Evolutionary conservation across 1,284 basidiomycete species (phyloP), one percentile per base, ranked within the genome.

Genomic region (Cryptococcus sp.): DNA sequence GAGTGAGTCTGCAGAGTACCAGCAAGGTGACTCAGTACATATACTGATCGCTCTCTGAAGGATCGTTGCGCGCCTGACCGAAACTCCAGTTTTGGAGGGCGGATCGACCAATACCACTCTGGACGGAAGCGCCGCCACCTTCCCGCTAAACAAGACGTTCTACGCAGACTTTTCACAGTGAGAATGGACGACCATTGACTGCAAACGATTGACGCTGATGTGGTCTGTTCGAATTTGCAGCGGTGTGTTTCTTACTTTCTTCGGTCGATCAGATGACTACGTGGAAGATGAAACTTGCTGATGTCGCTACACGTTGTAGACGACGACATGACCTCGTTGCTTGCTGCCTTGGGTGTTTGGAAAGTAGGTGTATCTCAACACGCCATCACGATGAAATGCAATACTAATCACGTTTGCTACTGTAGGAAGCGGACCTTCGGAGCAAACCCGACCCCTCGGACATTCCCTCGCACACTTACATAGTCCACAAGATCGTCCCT

Each of bases 61-160:
- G 56, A 50, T 67, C 23, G 47, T 67, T 46, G 59, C 65, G 19
- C 65, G 65, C 5, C 54, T 67, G 13, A 61, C 56, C 19, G 54
- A 47, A 23, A 39, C 47, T 4, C 39, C 60, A 0, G 48, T 59
- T 23, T 8, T 53, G 5, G 51, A 54, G 20, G 65, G 54, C n/a
- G 49, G 59, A n/a, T 39, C 47, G 23, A 56, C 60, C 23, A 64
- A 67, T 45, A 48, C 58, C 38, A 62, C 55, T 20, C 45, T 58
- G 13, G 54, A 55, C 35, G 50, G 39, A 3, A 51, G 50, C 38
- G 10, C 42, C 1, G 47, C 45, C 5, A 54, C 61, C 17, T 63
- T 66, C 54, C 61, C 62, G 11, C 54, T 59, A 42, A 55, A 60
- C 57, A 56, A 40, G 50, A 38, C 48, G 31, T 44, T 58, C 22